Percentiles rank a stretch among this genome's conserved stretches.
These are phyloP conservation scores for Botryotinia globosa DNA, from an alignment of 2,329 filamentous ascomycete genomes.

Conservation along the genomic window DNA sequence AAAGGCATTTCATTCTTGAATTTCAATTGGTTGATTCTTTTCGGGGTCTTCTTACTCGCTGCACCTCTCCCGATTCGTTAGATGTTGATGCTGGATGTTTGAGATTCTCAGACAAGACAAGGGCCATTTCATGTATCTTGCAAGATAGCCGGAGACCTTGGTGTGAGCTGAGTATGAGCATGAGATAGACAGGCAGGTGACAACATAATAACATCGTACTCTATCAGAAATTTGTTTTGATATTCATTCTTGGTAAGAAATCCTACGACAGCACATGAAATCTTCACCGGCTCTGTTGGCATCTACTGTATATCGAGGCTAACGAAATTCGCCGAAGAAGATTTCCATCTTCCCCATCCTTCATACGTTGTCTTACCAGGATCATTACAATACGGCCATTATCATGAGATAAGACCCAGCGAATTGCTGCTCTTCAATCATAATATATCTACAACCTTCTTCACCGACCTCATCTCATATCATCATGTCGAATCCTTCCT, in stretches of 20 bases:
- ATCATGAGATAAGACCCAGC: constrained; percentile 22
- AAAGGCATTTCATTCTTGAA: not conserved
- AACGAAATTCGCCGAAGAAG: constrained; percentile 3
- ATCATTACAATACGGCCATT: constrained; percentile 11
- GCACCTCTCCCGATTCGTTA: not conserved
- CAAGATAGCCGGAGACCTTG: not conserved
- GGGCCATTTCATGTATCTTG: not conserved
- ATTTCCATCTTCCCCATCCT: not conserved
- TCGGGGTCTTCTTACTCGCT: not conserved
- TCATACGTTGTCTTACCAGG: constrained; percentile 7
- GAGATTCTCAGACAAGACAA: constrained; percentile 4
- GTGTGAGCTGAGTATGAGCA: not conserved
- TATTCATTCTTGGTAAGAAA: not conserved
- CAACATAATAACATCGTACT: not conserved
- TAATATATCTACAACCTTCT: constrained; percentile 5
- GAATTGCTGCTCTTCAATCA: not conserved
- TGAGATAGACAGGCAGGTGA: constrained; percentile 7
- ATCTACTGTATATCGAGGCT: not conserved
- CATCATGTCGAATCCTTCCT: constrained; percentile 40
- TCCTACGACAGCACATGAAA: not conserved
- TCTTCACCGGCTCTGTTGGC: not conserved
- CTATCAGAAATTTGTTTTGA: not conserved
- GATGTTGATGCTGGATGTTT: not conserved
- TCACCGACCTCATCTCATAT: constrained; percentile 12
- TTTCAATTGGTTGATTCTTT: not conserved